Conservation (phyloP, 345 rosid genomes). For the Eucalyptus paniculata region DNA sequence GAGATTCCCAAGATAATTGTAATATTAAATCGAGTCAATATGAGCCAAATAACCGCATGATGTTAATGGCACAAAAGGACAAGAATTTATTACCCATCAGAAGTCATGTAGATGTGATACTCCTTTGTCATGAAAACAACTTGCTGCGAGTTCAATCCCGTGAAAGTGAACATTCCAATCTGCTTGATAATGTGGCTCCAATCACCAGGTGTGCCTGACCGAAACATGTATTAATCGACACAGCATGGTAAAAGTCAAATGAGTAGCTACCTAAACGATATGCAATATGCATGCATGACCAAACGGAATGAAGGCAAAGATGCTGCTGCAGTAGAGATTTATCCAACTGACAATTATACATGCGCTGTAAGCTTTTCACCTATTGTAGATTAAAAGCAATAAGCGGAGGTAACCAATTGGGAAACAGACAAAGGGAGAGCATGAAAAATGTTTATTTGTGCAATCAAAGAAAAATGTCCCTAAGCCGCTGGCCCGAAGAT, state of each 20-base stretch:
- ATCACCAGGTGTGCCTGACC: constrained; percentile 40
- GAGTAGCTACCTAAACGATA: not conserved
- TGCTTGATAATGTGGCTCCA: constrained; percentile 75
- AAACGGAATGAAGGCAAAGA: not conserved
- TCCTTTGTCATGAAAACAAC: constrained; percentile 54
- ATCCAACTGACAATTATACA: not conserved
- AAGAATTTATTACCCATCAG: constrained; percentile 43
- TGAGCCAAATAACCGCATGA: not conserved
- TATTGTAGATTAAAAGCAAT: not conserved
- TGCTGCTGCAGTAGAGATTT: not conserved
- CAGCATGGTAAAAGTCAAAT: not conserved
- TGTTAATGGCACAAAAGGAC: not conserved
- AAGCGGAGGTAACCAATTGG: not conserved
- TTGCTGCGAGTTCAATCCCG: constrained; percentile 54
- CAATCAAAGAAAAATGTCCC: not conserved
- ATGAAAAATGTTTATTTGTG: not conserved
- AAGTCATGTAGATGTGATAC: constrained; percentile 68
- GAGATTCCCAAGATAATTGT: not conserved
- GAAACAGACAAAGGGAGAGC: too few relatives aligned
- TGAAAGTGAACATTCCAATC: constrained; percentile 79
- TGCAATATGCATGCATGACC: not conserved
- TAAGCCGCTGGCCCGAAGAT: not conserved
- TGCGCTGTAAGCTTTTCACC: not conserved
- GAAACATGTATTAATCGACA: not conserved
- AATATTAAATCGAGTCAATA: not conserved